A percentile compares a stretch with the other conserved stretches of the same genome.
phyloP scores from a whole-genome alignment of 2,329 filamentous ascomycete genomes.

The Diplocarpon mali region DNA sequence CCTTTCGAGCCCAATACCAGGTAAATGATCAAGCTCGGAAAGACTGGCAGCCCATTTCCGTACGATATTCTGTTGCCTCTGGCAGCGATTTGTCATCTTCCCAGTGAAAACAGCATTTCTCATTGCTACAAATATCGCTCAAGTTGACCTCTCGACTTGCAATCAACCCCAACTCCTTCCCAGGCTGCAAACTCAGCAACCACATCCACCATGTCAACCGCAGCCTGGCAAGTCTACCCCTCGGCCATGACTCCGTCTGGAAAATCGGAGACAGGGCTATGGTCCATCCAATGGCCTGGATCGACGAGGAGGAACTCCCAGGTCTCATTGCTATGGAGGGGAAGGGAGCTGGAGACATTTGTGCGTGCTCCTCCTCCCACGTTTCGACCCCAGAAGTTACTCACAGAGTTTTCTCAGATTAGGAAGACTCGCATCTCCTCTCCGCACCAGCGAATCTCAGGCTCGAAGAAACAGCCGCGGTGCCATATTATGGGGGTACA shows the following conservation, averaged over 20 bases:
- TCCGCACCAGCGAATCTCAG: not conserved
- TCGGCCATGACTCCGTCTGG: not conserved
- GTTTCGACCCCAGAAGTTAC: not conserved
- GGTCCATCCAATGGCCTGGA: conserved; percentile 1
- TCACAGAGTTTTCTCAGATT: too few species aligned
- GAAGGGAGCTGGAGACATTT: not conserved
- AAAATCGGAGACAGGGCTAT: conserved; percentile 1
- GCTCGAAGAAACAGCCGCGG: not conserved
- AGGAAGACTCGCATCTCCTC: conserved; percentile 1
- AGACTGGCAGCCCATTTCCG: too few species aligned
- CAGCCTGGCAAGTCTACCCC: conserved; percentile 1
- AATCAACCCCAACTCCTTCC: not conserved
- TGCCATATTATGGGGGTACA: not conserved
- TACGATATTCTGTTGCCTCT: too few species aligned
- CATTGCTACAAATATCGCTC: not conserved
- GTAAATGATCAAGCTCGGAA: too few species aligned
- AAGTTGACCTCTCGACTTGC: not conserved
- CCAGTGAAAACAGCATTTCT: too few species aligned
- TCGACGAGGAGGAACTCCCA: not conserved
- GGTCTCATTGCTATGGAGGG: not conserved
- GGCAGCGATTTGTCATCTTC: too few species aligned
- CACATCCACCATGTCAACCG: not conserved
- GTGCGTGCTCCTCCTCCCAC: not conserved
- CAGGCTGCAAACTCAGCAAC: not conserved
- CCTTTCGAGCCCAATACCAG: too few species aligned